A percentile compares a stretch with the other conserved stretches of the same genome.
Conservation (phyloP, 108 stramenopile species). For the Cylindrotheca fusiformis region DNA sequence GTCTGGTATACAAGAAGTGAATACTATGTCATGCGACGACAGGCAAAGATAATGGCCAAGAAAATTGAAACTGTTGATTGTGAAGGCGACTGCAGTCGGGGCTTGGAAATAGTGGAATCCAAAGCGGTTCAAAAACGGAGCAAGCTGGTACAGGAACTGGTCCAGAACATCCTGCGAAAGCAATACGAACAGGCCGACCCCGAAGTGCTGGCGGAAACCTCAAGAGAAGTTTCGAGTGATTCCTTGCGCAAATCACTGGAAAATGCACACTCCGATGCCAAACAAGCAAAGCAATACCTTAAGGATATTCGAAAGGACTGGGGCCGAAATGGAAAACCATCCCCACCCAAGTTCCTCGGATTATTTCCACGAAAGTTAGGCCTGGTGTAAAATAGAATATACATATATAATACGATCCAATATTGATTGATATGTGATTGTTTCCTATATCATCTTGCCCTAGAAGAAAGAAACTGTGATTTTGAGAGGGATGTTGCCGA, state of each 20-base stretch:
- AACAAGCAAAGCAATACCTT: conserved; percentile 5
- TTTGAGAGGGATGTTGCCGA: too few relatives aligned
- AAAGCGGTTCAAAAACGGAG: background rate
- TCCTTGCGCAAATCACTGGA: conserved; percentile 1
- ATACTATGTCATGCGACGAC: background rate
- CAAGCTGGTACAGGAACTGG: background rate
- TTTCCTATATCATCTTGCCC: too few relatives aligned
- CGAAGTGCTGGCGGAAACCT: background rate
- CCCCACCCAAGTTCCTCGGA: background rate
- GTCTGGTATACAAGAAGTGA: background rate
- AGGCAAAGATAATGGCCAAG: background rate
- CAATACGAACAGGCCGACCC: conserved; percentile 4
- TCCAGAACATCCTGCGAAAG: background rate
- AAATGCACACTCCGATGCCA: conserved; percentile 8
- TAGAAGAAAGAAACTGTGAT: too few relatives aligned
- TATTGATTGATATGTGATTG: too few relatives aligned
- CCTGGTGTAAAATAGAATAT: too few relatives aligned
- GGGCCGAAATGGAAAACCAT: background rate
- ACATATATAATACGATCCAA: too few relatives aligned
- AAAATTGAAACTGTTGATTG: background rate
- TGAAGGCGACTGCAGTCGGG: conserved; percentile 1
- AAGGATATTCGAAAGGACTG: conserved; percentile 1
- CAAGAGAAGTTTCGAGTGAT: background rate
- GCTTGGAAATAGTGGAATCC: conserved; percentile 14
- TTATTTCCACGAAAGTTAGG: too few relatives aligned